A percentile compares a stretch with the other conserved stretches of the same genome.
Conservation (phyloP, 805 yeast species). For the Lipomyces orientalis region DNA sequence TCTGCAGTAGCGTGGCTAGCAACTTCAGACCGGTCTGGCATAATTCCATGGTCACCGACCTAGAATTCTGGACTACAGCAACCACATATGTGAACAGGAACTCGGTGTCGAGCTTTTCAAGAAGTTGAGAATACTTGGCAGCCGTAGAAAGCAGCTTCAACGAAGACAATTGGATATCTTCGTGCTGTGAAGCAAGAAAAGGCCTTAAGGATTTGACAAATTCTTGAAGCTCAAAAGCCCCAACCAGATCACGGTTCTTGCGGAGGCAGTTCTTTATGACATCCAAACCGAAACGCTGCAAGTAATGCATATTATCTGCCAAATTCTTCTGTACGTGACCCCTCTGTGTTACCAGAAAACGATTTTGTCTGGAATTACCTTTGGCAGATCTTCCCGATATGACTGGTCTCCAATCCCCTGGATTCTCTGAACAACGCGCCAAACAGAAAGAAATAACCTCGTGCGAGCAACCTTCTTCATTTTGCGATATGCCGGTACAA, state of each 20-base stretch:
- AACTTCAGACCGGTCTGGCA: slow-evolving; percentile 81
- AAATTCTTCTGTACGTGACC: slow-evolving; percentile 58
- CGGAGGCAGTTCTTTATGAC: slow-evolving; percentile 72
- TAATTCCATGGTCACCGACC: slow-evolving; percentile 76
- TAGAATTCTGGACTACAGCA: slow-evolving; percentile 71
- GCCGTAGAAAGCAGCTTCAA: slow-evolving; percentile 45
- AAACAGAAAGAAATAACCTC: slow-evolving; percentile 73
- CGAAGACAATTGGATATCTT: slow-evolving; percentile 73
- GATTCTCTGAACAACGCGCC: slow-evolving; percentile 55
- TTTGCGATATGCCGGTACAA: slow-evolving; percentile 78
- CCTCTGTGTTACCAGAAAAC: slow-evolving; percentile 51
- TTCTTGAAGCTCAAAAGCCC: slow-evolving; percentile 65
- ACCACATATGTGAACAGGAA: slow-evolving; percentile 45
- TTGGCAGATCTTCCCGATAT: slow-evolving; percentile 45
- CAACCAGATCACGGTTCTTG: slow-evolving; percentile 63
- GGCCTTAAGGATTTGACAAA: slow-evolving; percentile 75
- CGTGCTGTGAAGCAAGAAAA: slow-evolving; percentile 68
- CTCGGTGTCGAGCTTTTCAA: slow-evolving; percentile 49
- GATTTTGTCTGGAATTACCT: slow-evolving; percentile 5
- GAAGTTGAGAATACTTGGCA: slow-evolving; percentile 58
- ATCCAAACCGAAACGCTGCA: slow-evolving; percentile 80
- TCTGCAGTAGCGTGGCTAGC: slow-evolving; percentile 72
- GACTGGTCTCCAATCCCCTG: slow-evolving; percentile 35
- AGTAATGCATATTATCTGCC: slow-evolving; percentile 60
- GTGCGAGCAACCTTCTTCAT: slow-evolving; percentile 60